These are phyloP conservation scores for Macadamia tetraphylla DNA, from an alignment of 164 flowering plant species.

Conservation along the genomic window DNA sequence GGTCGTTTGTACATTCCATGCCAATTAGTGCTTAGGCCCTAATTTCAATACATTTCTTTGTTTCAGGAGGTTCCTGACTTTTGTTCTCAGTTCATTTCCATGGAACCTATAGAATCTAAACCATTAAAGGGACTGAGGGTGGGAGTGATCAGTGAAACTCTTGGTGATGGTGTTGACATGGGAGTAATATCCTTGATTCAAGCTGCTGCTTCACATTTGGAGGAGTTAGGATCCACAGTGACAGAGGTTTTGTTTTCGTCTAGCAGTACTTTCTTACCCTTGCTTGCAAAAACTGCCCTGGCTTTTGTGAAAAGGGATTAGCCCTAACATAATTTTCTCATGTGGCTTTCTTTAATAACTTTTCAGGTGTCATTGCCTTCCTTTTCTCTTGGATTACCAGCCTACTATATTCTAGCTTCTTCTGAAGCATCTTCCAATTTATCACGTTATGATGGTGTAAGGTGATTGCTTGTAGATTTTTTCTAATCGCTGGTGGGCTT, in stretches of 20 bases:
- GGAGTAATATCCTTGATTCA: slow-evolving; percentile 56
- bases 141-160: slow-evolving; percentile 82
- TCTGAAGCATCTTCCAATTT: slow-evolving; percentile 94
- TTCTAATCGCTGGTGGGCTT: not conserved
- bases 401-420: slow-evolving; percentile 88
- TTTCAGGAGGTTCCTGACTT: slow-evolving; percentile 82
- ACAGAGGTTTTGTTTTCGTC: slow-evolving; percentile 50
- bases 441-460: slow-evolving; percentile 95
- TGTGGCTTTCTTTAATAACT: slow-evolving; percentile 7
- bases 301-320: not conserved
- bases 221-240: slow-evolving; percentile 71
- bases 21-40: not conserved
- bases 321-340: not conserved
- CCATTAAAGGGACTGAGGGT: slow-evolving; percentile 84
- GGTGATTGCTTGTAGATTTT: slow-evolving; percentile 37
- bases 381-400: slow-evolving; percentile 95
- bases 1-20: not conserved
- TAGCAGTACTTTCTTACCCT: not conserved
- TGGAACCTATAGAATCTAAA: slow-evolving; percentile 43
- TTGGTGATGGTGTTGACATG: slow-evolving; percentile 75
- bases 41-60: not conserved
- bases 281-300: not conserved
- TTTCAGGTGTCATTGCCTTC: slow-evolving; percentile 88
- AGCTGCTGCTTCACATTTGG: slow-evolving; percentile 76
- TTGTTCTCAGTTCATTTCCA: slow-evolving; percentile 43